Conservation (phyloP, 2,329 filamentous ascomycete species). For the Karstenula rhodostoma region DNA sequence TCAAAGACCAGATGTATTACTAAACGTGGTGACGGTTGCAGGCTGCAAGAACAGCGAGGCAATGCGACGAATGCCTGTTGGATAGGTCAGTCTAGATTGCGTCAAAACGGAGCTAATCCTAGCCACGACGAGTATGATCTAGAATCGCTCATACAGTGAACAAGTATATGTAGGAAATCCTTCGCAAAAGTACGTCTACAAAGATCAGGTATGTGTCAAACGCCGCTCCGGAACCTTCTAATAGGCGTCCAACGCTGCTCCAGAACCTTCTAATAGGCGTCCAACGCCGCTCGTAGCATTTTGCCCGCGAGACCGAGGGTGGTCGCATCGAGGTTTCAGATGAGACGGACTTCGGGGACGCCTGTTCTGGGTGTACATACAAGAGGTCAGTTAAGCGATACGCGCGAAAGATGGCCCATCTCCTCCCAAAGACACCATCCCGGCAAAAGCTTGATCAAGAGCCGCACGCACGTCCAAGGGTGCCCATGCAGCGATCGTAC, state of each 20-base stretch:
- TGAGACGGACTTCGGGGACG: slow-evolving; percentile 9
- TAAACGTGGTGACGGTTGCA: neutral
- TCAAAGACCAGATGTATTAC: neutral
- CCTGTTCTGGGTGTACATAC: neutral
- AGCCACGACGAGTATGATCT: neutral
- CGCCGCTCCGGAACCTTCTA: neutral
- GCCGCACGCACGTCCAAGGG: slow-evolving; percentile 10
- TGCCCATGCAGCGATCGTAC: slow-evolving; percentile 12
- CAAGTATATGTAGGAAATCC: neutral
- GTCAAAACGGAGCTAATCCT: neutral
- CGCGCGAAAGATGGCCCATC: slow-evolving; percentile 7
- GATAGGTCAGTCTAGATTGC: neutral
- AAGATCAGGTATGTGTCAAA: neutral
- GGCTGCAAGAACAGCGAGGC: neutral
- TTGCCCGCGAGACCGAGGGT: neutral
- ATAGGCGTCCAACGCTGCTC: neutral
- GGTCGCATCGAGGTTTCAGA: slow-evolving; percentile 10
- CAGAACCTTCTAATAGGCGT: slow-evolving; percentile 3
- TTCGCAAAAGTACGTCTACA: neutral
- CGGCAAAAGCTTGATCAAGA: slow-evolving; percentile 15
- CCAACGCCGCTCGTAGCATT: neutral
- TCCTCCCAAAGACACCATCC: neutral
- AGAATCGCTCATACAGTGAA: too few species aligned
- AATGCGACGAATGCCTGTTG: neutral
- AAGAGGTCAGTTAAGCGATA: slow-evolving; percentile 4